Conservation (phyloP, 257 asterid species). For the Mentha longifolia region DNA sequence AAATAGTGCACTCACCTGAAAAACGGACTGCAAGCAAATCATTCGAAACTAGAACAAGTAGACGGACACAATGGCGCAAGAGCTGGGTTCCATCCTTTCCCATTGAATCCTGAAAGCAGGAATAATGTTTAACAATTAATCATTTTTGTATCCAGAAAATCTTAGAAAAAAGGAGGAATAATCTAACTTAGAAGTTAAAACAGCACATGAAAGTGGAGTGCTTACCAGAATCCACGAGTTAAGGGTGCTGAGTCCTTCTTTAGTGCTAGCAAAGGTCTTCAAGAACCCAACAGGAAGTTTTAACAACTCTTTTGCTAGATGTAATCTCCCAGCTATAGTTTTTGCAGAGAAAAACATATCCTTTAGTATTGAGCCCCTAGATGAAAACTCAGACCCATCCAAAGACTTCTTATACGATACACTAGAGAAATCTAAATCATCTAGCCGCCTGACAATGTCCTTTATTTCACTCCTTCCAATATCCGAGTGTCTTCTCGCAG, state of each 20-base stretch:
- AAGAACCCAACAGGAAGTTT: slow-evolving; percentile 86
- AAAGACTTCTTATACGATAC: slow-evolving; percentile 57
- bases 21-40: slow-evolving; percentile 89
- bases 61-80: slow-evolving; percentile 95
- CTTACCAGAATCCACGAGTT: slow-evolving; percentile 94
- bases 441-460: slow-evolving; percentile 82
- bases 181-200: slow-evolving; percentile 22
- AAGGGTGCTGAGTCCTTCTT: slow-evolving; percentile 83
- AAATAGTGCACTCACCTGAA: slow-evolving; percentile 62
- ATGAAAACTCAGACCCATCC: slow-evolving; percentile 60
- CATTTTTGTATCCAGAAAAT: slow-evolving; percentile 31
- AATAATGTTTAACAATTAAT: slow-evolving; percentile 27
- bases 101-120: slow-evolving; percentile 77
- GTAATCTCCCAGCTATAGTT: slow-evolving; percentile 88
- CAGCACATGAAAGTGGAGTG: slow-evolving; percentile 28
- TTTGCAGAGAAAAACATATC: slow-evolving; percentile 87
- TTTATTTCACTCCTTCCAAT: slow-evolving; percentile 79
- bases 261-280: slow-evolving; percentile 92
- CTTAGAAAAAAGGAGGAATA: slow-evolving; percentile 8
- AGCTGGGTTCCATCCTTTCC: slow-evolving; percentile 99
- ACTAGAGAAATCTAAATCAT: slow-evolving; percentile 70
- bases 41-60: slow-evolving; percentile 85
- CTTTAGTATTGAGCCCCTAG: slow-evolving; percentile 64
- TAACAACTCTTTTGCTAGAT: slow-evolving; percentile 82
- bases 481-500: slow-evolving; percentile 74